Conservation (phyloP, 495 filamentous ascomycete genomes). For the Talaromyces thailandensis region DNA sequence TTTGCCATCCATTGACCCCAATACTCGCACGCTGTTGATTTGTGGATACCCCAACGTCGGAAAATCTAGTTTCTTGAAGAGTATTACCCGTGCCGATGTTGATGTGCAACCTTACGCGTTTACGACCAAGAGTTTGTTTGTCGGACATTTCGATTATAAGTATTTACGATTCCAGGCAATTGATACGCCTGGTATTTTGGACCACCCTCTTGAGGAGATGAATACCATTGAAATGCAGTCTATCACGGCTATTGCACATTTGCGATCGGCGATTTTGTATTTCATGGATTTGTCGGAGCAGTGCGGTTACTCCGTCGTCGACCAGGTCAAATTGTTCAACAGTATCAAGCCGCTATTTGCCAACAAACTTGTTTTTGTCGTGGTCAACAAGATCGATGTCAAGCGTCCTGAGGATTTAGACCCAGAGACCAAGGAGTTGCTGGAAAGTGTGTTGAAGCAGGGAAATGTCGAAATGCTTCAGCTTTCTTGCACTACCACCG, state of each 20-base stretch:
- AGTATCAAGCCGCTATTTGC: constrained; percentile 94
- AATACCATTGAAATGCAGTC: constrained; percentile 99
- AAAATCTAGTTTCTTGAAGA: constrained; percentile 89
- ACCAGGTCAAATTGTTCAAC: constrained; percentile 88
- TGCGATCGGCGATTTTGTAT: constrained; percentile 88
- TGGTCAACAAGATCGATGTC: constrained; percentile 97
- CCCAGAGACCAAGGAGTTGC: constrained; percentile 61
- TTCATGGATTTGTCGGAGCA: constrained; percentile 98
- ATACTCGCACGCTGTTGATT: constrained; percentile 87
- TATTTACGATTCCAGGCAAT: constrained; percentile 90
- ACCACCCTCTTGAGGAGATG: constrained; percentile 98
- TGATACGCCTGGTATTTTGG: constrained; percentile 87
- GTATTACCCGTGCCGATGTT: constrained; percentile 89
- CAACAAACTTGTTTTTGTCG: constrained; percentile 92
- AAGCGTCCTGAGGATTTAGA: constrained; percentile 82
- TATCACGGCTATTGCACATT: constrained; percentile 93
- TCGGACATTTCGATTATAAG: constrained; percentile 98
- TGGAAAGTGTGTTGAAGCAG: constrained; percentile 72
- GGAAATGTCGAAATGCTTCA: constrained; percentile 86
- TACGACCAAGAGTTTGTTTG: constrained; percentile 95
- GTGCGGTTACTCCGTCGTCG: constrained; percentile 87
- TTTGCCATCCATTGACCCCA: constrained; percentile 95
- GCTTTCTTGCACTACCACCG: constrained; percentile 87
- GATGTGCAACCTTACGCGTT: constrained; percentile 98
- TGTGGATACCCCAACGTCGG: constrained; percentile 98